These are phyloP conservation scores for Delonix regia DNA, from an alignment of 306 rosid genomes.

Conservation along the genomic window DNA sequence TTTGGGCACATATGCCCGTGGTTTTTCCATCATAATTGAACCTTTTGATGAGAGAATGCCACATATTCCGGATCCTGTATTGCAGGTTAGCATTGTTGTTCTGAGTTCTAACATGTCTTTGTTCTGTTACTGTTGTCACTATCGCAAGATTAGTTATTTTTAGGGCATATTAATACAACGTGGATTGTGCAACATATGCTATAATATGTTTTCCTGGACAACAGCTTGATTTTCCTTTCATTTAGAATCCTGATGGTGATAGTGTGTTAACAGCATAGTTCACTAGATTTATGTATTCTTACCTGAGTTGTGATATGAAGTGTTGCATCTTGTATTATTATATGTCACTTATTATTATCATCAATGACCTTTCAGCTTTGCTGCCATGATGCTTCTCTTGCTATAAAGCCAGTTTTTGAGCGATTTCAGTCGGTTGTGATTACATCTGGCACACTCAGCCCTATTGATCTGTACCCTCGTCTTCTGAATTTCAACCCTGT, in stretches of 20 bases:
- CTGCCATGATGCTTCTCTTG: slow-evolving; percentile 98
- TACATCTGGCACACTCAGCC: slow-evolving; percentile 95
- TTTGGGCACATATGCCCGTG: slow-evolving; percentile 86
- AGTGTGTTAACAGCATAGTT: background rate
- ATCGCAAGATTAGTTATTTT: background rate
- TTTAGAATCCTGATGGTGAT: background rate
- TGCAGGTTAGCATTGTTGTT: slow-evolving; percentile 63
- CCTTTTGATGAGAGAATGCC: slow-evolving; percentile 99
- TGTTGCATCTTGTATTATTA: background rate
- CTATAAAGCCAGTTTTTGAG: slow-evolving; percentile 92
- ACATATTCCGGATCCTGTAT: slow-evolving; percentile 95
- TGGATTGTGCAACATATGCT: background rate
- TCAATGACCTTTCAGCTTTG: slow-evolving; percentile 68
- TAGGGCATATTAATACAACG: background rate
- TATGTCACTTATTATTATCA: slow-evolving; percentile 25
- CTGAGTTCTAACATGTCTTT: slow-evolving; percentile 3
- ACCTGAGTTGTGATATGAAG: background rate
- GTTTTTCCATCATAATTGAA: slow-evolving; percentile 88
- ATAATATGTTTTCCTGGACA: background rate
- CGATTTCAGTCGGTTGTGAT: slow-evolving; percentile 93
- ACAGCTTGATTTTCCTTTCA: background rate
- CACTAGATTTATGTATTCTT: background rate
- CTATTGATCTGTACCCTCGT: slow-evolving; percentile 93
- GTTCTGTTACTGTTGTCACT: background rate
- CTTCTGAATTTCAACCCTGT: slow-evolving; percentile 93